These are phyloP conservation scores for Fusarium annulatum DNA, from an alignment of 2,329 filamentous ascomycete genomes.

Conservation along the genomic window DNA sequence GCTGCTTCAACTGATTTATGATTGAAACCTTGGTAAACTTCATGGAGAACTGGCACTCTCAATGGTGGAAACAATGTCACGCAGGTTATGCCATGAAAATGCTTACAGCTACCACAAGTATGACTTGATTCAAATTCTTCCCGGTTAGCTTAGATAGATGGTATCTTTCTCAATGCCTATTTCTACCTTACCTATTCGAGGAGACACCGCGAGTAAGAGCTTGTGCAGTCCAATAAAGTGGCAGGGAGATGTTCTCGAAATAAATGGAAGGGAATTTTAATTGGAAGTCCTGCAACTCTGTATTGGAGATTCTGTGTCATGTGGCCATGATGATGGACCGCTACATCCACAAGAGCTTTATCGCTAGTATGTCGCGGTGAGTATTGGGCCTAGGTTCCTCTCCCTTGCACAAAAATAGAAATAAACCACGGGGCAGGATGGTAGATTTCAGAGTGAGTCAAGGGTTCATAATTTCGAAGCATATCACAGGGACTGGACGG, in stretches of 20 bases:
- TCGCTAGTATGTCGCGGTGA: conserved; percentile 72
- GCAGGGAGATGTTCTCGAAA: neutral
- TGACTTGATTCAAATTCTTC: neutral
- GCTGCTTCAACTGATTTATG: neutral
- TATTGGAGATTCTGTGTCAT: conserved; percentile 45
- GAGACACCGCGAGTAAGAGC: neutral
- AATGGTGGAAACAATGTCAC: too few species aligned
- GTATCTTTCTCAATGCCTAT: neutral
- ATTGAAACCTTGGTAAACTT: neutral
- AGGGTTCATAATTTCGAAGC: conserved; percentile 54
- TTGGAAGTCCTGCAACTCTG: neutral
- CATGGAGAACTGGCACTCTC: neutral
- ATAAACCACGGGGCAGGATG: conserved; percentile 73
- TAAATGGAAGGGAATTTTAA: neutral
- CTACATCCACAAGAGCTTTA: conserved; percentile 65
- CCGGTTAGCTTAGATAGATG: neutral
- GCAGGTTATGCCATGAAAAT: neutral
- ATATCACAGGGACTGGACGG: neutral
- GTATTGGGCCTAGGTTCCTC: conserved; percentile 70
- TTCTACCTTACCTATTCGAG: neutral
- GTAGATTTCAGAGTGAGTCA: conserved; percentile 86
- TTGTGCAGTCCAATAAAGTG: neutral
- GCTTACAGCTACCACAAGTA: neutral
- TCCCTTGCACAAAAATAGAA: conserved; percentile 89
- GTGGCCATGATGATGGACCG: conserved; percentile 77